Conservation (phyloP, 2,329 filamentous ascomycete species). For the Sporothrix brunneoviolacea region DNA sequence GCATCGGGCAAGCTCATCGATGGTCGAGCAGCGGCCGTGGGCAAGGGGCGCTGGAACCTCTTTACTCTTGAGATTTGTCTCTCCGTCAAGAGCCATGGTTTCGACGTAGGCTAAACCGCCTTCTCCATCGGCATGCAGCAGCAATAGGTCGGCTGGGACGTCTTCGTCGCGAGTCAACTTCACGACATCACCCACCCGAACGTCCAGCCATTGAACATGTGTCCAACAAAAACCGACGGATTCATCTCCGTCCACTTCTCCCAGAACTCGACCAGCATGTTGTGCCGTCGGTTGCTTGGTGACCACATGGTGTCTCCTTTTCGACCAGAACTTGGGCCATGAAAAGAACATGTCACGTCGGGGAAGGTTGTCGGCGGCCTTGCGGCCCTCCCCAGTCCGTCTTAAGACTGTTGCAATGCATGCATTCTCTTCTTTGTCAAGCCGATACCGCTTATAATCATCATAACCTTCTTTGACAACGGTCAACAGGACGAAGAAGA, state of each 20-base stretch:
- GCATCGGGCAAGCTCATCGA: slow-evolving; percentile 47
- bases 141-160: slow-evolving; percentile 73
- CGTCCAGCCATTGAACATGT: slow-evolving; percentile 35
- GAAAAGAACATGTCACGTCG: no score
- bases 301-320: no score
- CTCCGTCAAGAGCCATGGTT: slow-evolving; percentile 77
- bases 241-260: slow-evolving; percentile 42
- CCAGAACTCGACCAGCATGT: not conserved
- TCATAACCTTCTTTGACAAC: slow-evolving; percentile 84
- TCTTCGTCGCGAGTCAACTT: slow-evolving; percentile 61
- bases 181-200: slow-evolving; percentile 45
- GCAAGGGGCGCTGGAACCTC: slow-evolving; percentile 50
- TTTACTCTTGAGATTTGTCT: slow-evolving; percentile 76
- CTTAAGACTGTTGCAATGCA: slow-evolving; percentile 41
- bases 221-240: slow-evolving; percentile 43
- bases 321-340: not conserved
- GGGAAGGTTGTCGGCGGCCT: no score
- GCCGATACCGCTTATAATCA: slow-evolving; percentile 69
- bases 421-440: slow-evolving; percentile 76
- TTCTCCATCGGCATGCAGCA: slow-evolving; percentile 70
- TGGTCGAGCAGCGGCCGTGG: slow-evolving; percentile 49
- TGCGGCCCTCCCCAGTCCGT: slow-evolving; percentile 5
- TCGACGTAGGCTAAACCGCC: slow-evolving; percentile 78
- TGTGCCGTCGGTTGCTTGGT: not conserved
- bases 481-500: slow-evolving; percentile 72